These are phyloP conservation scores for Raphanus raphanistrum DNA, from an alignment of 345 rosid genomes.

Conservation along the genomic window DNA sequence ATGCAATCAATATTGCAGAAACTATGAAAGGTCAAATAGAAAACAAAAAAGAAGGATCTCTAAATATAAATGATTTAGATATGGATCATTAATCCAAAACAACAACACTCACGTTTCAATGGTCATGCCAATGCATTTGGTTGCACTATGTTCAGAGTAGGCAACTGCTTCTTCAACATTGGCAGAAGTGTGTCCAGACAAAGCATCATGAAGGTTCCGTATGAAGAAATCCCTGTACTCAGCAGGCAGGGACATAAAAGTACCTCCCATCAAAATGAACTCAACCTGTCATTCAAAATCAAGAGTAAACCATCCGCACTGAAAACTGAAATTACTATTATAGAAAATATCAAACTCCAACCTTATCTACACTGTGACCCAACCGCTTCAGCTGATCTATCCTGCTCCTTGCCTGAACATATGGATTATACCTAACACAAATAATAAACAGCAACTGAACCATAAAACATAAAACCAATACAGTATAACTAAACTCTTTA, in stretches of 20 bases:
- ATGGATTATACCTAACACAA: conserved; percentile 77
- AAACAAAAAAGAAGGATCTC: neutral
- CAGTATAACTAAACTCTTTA: no score
- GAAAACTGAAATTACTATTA: neutral
- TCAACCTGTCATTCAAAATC: conserved; percentile 64
- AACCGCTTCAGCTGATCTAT: conserved; percentile 97
- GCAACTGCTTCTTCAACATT: conserved; percentile 97
- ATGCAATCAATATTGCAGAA: neutral
- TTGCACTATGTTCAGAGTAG: conserved; percentile 89
- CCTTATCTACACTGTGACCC: conserved; percentile 99
- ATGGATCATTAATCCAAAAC: neutral
- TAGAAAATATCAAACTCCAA: conserved; percentile 29
- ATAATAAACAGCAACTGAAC: neutral
- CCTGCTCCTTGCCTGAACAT: conserved; percentile 97
- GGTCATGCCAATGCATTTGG: conserved; percentile 99
- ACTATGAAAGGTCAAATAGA: neutral
- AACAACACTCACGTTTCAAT: conserved; percentile 85
- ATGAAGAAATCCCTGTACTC: conserved; percentile 93
- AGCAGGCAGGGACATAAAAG: conserved; percentile 95
- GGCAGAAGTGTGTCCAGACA: conserved; percentile 94
- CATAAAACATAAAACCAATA: no score
- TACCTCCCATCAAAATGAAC: conserved; percentile 98
- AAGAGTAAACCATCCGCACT: neutral
- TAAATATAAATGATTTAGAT: neutral
- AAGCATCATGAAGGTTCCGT: conserved; percentile 95